Evolutionary conservation across 2,329 filamentous ascomycete genomes (phyloP).

Genomic region (Aspergillus puulaauensis): DNA sequence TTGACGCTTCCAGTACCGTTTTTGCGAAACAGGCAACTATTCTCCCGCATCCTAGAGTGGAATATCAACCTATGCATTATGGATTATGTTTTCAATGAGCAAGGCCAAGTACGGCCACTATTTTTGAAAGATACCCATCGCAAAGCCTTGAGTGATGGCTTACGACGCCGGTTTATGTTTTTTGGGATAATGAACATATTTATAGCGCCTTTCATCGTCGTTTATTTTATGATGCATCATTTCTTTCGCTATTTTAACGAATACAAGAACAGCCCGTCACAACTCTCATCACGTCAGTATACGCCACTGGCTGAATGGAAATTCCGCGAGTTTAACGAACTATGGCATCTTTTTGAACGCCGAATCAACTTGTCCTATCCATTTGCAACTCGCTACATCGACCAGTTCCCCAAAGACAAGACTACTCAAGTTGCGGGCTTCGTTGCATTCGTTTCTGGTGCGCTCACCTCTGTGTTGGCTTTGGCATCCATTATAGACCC

Average conservation of each 20-base stretch:
- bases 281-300: constrained; percentile 84
- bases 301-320: constrained; percentile 96
- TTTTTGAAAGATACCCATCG: constrained; percentile 84
- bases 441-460: constrained; percentile 82
- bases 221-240: constrained; percentile 82
- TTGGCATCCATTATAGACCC: constrained; percentile 84
- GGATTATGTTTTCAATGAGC: constrained; percentile 89
- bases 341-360: constrained; percentile 87
- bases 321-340: constrained; percentile 96
- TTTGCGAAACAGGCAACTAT: constrained; percentile 72
- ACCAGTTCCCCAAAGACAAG: constrained; percentile 95
- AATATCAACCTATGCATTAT: constrained; percentile 86
- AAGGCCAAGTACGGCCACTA: constrained; percentile 80
- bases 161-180: constrained; percentile 76
- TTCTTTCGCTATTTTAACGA: constrained; percentile 97
- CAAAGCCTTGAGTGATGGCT: constrained; percentile 71
- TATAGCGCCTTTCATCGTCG: constrained; percentile 81
- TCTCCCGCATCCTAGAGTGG: constrained; percentile 89
- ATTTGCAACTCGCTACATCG: constrained; percentile 86
- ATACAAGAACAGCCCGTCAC: constrained; percentile 89
- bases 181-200: constrained; percentile 84
- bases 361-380: constrained; percentile 92
- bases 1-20: constrained; percentile 84
- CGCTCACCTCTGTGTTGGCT: constrained; percentile 80
- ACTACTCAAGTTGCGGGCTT: constrained; percentile 82